Percentiles rank a stretch among this genome's conserved stretches.
Evolutionary conservation across 352 stramenopile species (phyloP).

Genomic region (Peronosclerospora sorghi): DNA sequence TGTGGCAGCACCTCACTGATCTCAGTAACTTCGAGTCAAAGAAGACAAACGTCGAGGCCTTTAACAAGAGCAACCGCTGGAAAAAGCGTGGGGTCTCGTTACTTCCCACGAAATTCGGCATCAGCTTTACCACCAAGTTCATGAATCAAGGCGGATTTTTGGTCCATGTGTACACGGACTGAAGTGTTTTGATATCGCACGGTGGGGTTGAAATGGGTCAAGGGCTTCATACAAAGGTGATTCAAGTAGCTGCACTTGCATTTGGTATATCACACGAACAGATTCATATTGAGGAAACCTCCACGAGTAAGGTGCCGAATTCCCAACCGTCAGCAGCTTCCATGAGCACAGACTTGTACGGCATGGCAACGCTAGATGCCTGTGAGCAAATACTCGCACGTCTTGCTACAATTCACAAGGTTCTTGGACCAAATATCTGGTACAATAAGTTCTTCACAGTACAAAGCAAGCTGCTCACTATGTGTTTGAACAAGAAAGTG

Average conservation of each 20-base stretch:
- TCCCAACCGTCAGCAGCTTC: conserved; percentile 89
- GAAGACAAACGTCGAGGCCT: conserved; percentile 56
- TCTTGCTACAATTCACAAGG: conserved; percentile 76
- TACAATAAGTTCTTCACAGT: too few species aligned
- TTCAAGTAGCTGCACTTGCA: conserved; percentile 79
- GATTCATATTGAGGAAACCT: conserved; percentile 92
- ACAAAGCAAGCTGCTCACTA: too few species aligned
- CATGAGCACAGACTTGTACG: conserved; percentile 94
- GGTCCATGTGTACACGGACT: conserved; percentile 93
- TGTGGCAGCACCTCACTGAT: conserved; percentile 70
- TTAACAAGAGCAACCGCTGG: conserved; percentile 87
- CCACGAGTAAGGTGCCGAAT: conserved; percentile 92
- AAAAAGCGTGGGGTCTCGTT: conserved; percentile 86
- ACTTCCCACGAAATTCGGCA: conserved; percentile 89
- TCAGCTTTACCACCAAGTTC: conserved; percentile 93
- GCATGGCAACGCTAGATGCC: conserved; percentile 94
- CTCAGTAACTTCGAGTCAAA: conserved; percentile 66
- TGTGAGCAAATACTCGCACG: conserved; percentile 91
- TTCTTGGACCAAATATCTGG: conserved; percentile 55
- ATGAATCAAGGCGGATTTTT: conserved; percentile 95
- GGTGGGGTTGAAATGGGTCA: conserved; percentile 97
- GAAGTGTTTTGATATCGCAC: conserved; percentile 91
- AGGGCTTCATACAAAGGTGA: conserved; percentile 94
- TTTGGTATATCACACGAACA: conserved; percentile 88
- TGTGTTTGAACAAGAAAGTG: too few species aligned